phyloP scores from a whole-genome alignment of 176 grass and related monocot species.

The Oryza meridionalis region DNA sequence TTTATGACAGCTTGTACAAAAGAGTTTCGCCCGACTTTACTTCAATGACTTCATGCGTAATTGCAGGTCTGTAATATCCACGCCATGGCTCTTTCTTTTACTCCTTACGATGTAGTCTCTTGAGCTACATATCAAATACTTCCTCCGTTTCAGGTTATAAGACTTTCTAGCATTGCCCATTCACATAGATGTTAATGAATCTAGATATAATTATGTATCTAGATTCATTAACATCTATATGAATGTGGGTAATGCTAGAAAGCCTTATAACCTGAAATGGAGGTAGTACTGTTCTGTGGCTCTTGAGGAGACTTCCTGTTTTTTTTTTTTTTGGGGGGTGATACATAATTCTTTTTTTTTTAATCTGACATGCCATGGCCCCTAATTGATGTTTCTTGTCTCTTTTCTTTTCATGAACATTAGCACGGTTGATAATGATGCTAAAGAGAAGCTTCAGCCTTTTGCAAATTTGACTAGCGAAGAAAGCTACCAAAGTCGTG shows the following conservation, averaged over 20 bases:
- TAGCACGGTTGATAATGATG: conserved; percentile 69
- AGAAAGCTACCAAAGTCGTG: conserved; percentile 81
- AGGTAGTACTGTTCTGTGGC: background rate
- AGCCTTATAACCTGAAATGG: too few species aligned
- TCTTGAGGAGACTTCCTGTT: background rate
- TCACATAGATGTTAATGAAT: too few species aligned
- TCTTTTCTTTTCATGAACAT: conserved; percentile 32
- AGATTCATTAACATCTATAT: too few species aligned
- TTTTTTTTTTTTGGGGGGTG: conserved; percentile 21
- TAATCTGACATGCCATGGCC: background rate
- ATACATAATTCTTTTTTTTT: background rate
- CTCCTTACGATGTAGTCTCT: background rate
- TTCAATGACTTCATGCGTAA: conserved; percentile 89
- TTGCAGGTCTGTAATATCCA: conserved; percentile 61
- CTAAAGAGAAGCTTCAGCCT: conserved; percentile 69
- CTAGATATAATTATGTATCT: too few species aligned
- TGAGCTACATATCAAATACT: background rate
- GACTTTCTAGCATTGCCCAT: too few species aligned
- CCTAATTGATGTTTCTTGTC: background rate
- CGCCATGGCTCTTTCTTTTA: background rate
- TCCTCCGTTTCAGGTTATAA: too few species aligned
- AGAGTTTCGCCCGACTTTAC: conserved; percentile 90
- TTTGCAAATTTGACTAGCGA: conserved; percentile 64
- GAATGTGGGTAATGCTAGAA: too few species aligned
- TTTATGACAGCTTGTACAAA: conserved; percentile 82